Evolutionary conservation across 1,284 basidiomycete genomes (phyloP).

Genomic region (Puccinia novopanici): DNA sequence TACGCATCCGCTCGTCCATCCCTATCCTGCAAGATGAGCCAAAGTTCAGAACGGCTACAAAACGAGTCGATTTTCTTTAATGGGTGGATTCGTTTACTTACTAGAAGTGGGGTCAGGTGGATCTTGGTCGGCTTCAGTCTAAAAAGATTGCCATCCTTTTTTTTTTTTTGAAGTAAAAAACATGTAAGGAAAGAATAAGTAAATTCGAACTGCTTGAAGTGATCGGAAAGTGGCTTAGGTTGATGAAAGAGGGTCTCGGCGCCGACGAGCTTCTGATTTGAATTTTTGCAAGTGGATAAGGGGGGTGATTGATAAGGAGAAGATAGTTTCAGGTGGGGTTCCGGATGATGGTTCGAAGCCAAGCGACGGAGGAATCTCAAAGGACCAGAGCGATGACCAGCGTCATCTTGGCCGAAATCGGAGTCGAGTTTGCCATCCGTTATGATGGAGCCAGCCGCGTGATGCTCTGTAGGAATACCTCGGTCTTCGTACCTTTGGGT

Average conservation of each 20-base stretch:
- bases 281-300: background rate
- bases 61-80: too few relatives aligned
- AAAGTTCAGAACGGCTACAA: too few relatives aligned
- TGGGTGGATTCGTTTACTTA: too few relatives aligned
- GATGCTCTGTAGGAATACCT: conserved; percentile 10
- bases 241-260: conserved; percentile 15
- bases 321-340: background rate
- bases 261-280: conserved; percentile 1
- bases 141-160: too few relatives aligned
- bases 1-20: too few relatives aligned
- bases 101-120: too few relatives aligned
- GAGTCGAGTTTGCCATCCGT: background rate
- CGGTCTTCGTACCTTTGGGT: background rate
- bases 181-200: too few relatives aligned
- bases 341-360: background rate
- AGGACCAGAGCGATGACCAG: background rate
- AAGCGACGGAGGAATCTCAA: background rate
- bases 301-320: background rate
- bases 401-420: conserved; percentile 3
- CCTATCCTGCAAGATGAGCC: too few relatives aligned
- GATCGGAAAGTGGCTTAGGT: conserved; percentile 27
- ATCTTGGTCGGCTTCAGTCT: too few relatives aligned
- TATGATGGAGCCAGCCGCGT: conserved; percentile 14
- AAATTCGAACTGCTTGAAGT: conserved; percentile 16
- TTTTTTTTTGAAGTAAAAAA: too few relatives aligned